Evolutionary conservation across 495 filamentous ascomycete genomes (phyloP), one percentile per base, ranked within the genome.

Genomic region (Jackrogersella multiformis): DNA sequence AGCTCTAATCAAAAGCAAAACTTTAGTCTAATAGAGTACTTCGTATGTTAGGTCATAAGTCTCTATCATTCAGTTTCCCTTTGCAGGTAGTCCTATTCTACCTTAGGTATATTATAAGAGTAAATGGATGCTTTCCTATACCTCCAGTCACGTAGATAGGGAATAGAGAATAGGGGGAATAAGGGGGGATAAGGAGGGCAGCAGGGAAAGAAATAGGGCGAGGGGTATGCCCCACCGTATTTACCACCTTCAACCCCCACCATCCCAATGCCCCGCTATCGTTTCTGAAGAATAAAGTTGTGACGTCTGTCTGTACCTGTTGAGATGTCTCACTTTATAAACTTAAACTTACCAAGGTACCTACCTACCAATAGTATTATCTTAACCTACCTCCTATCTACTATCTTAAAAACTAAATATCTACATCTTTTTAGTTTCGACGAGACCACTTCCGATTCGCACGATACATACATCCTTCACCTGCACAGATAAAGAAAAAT

Each of bases 251-350:
- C 26, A 30, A 30, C 26, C 26, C 26, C 26, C 26, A 30, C 26
- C 26, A 30, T 30, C 26, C 26, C 26, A 30, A 41, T 73, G 68
- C 71, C 68, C 71, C 68, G 71, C 71, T 61, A 71, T 49, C n/a
- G n/a, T n/a, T n/a, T n/a, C n/a, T n/a, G n/a, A 15, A 7, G 26
- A 4, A 30, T 30, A 30, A 7, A 30, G 56, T 58, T 48, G 71
- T 73, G 71, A 73, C 68, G 66, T 73, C 61, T 63, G 23, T 63
- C n/a, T 38, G 28, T 42, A n/a, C 15, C 44, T 5, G 13, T 15
- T 28, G n/a, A 8, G 26, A 42, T 58, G 6, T 54, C 46, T 48
- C 54, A 32, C 23, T 42, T 32, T 34, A 28, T 38, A 46, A 34
- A 46, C 23, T 21, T n/a, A 2, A 10, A 44, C 23, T n/a, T n/a